Conservation (phyloP, 2,329 filamentous ascomycete genomes). For the Ophioceras dolichostomum region DNA sequence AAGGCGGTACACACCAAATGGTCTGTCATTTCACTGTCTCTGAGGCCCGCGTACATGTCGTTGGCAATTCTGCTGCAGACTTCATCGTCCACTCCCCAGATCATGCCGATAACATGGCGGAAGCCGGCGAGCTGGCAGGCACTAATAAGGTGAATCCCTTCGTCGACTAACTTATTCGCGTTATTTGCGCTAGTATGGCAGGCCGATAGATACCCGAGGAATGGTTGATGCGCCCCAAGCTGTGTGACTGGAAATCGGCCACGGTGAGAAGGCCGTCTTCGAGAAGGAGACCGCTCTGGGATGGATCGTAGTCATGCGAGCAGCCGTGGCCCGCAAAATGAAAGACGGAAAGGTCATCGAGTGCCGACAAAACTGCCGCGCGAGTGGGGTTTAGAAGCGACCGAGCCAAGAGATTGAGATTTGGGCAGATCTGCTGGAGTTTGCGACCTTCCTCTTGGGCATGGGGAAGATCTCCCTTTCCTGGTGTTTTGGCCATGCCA, state of each 20-base stretch:
- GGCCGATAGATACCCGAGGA: constrained; percentile 22
- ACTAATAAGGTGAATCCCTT: constrained; percentile 20
- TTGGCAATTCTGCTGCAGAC: constrained; percentile 13
- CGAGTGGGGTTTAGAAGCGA: background rate
- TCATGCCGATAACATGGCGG: constrained; percentile 17
- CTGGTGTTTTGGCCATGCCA: too few species aligned
- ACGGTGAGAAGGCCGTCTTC: background rate
- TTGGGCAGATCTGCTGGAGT: too few species aligned
- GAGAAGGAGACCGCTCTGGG: constrained; percentile 9
- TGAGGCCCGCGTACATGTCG: background rate
- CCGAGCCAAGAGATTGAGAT: background rate
- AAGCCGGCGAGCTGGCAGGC: constrained; percentile 23
- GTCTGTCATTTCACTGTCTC: background rate
- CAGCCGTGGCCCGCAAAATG: constrained; percentile 12
- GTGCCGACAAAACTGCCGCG: background rate
- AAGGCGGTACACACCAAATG: too few species aligned
- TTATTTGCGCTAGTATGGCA: constrained; percentile 20
- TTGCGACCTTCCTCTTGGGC: background rate
- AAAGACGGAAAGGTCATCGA: background rate
- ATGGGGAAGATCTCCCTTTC: background rate
- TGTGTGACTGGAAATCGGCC: constrained; percentile 2
- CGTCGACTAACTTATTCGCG: constrained; percentile 13
- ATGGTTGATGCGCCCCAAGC: constrained; percentile 6
- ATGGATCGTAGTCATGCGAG: constrained; percentile 7
- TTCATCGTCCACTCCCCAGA: constrained; percentile 16